Evolutionary conservation across 257 asterid genomes (phyloP).

Genomic region (Henckelia pumila): DNA sequence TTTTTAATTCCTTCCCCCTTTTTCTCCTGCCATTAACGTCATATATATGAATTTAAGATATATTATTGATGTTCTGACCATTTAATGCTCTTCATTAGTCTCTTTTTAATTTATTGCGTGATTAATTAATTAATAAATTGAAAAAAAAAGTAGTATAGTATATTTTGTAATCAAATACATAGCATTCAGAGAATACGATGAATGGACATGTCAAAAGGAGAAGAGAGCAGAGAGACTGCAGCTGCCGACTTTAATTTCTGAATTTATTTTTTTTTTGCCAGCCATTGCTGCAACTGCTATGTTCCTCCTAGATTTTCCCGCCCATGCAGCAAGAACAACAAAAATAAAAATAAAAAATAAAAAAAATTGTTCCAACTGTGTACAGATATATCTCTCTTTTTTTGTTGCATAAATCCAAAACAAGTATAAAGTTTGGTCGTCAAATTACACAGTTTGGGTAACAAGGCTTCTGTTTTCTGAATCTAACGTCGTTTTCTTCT

Average conservation of each 20-base stretch:
- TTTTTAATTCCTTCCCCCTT: slow-evolving; percentile 4
- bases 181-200: neutral
- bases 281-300: slow-evolving; percentile 30
- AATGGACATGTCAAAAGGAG: slow-evolving; percentile 8
- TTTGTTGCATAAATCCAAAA: neutral
- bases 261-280: slow-evolving; percentile 20
- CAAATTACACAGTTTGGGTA: slow-evolving; percentile 46
- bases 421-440: slow-evolving; percentile 33
- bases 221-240: slow-evolving; percentile 38
- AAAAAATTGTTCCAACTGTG: neutral
- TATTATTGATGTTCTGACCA: neutral
- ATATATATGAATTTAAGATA: neutral
- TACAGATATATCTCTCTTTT: neutral
- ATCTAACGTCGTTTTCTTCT: slow-evolving; percentile 62
- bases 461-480: slow-evolving; percentile 26
- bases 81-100: neutral
- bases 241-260: slow-evolving; percentile 38
- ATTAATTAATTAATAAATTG: too few relatives aligned
- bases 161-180: neutral
- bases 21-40: neutral
- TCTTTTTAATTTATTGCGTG: neutral
- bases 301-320: slow-evolving; percentile 61
- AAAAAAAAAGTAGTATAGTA: too few relatives aligned
- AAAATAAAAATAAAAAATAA: neutral
- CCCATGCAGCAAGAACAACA: slow-evolving; percentile 40